Percentiles rank a stretch among this genome's conserved stretches.
Conservation (phyloP, 2,329 filamentous ascomycete genomes). For the Cladosporium phlei region DNA sequence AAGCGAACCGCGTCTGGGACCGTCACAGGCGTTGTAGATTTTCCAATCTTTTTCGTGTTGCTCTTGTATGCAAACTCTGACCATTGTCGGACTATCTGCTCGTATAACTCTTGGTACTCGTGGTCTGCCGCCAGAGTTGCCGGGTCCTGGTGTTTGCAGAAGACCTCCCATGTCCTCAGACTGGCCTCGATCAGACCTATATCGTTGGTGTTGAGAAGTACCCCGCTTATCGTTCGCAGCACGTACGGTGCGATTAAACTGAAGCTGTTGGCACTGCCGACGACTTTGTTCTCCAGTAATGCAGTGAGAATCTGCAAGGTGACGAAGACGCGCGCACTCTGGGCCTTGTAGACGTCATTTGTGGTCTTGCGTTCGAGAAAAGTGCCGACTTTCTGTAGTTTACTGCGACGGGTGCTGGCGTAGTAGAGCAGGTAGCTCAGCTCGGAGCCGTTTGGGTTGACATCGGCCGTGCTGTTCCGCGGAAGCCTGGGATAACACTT, state of each 20-base stretch:
- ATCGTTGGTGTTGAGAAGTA: constrained; percentile 73
- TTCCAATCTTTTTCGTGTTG: constrained; percentile 30
- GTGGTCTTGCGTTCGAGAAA: constrained; percentile 94
- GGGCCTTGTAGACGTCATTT: constrained; percentile 81
- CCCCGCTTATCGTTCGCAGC: constrained; percentile 74
- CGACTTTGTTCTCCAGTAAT: constrained; percentile 71
- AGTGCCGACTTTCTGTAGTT: constrained; percentile 90
- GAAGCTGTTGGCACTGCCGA: constrained; percentile 68
- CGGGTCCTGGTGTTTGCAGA: constrained; percentile 83
- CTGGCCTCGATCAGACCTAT: constrained; percentile 91
- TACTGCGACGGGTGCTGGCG: constrained; percentile 86
- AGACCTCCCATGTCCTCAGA: constrained; percentile 76
- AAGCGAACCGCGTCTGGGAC: constrained; percentile 68
- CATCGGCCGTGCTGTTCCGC: constrained; percentile 77
- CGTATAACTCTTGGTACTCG: constrained; percentile 75
- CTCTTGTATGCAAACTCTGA: constrained; percentile 71
- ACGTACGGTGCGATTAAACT: constrained; percentile 79
- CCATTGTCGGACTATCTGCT: constrained; percentile 74
- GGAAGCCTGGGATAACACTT: constrained; percentile 94
- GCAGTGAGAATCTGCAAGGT: constrained; percentile 88
- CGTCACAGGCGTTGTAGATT: constrained; percentile 33
- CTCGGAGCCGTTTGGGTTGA: constrained; percentile 94
- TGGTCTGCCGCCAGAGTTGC: constrained; percentile 81
- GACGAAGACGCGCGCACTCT: constrained; percentile 82
- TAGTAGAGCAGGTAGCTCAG: constrained; percentile 97